Percentiles rank a stretch among this genome's conserved stretches.
Conservation (phyloP, 768 basidiomycete genomes). For the Myochromella boudieri region DNA sequence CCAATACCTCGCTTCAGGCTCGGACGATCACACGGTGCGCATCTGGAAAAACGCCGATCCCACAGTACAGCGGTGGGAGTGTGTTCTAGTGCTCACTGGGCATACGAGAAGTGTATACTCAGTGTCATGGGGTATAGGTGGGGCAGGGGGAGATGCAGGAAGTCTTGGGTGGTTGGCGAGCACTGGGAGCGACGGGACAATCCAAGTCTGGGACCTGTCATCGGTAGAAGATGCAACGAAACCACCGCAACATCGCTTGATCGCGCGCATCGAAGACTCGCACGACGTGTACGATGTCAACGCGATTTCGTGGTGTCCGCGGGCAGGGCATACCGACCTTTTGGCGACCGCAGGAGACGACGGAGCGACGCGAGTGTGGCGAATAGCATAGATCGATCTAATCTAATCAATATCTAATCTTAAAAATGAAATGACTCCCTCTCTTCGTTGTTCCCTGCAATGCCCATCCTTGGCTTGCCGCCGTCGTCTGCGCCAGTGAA, state of each 20-base stretch:
- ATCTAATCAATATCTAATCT: constrained; percentile 12
- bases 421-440: constrained; percentile 8
- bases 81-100: constrained; percentile 54
- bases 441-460: constrained; percentile 20
- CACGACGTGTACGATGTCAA: constrained; percentile 90
- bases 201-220: constrained; percentile 81
- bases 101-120: constrained; percentile 82
- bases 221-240: background rate
- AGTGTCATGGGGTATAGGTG: constrained; percentile 65
- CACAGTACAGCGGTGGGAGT: constrained; percentile 54
- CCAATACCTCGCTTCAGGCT: constrained; percentile 80
- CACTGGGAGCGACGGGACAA: constrained; percentile 80
- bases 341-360: constrained; percentile 89
- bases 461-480: constrained; percentile 67
- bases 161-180: constrained; percentile 82
- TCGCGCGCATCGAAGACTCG: constrained; percentile 59
- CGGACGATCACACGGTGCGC: constrained; percentile 81
- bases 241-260: constrained; percentile 40
- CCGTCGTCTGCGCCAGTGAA: constrained; percentile 40
- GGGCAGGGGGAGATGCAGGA: constrained; percentile 25
- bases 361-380: constrained; percentile 82
- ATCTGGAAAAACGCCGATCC: constrained; percentile 76
- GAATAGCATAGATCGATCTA: constrained; percentile 22
- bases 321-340: constrained; percentile 59
- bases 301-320: constrained; percentile 78